These are phyloP conservation scores for Saccharomyces kudriavzevii DNA, from an alignment of 805 yeast species.

Conservation along the genomic window DNA sequence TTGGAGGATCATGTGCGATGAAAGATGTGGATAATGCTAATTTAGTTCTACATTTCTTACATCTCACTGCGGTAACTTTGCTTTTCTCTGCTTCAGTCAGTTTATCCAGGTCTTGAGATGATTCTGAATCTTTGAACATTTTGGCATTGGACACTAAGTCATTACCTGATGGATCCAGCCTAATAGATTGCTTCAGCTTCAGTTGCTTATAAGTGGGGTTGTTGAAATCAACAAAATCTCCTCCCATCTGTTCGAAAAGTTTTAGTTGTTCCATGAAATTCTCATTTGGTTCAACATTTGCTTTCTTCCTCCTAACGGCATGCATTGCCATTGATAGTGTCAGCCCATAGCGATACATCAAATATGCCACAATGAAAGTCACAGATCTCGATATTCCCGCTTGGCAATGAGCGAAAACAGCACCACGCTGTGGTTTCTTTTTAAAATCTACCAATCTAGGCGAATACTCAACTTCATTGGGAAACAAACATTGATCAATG, in stretches of 20 bases:
- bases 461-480: conserved; percentile 30
- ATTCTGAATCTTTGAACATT: conserved; percentile 26
- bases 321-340: conserved; percentile 55
- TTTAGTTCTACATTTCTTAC: conserved; percentile 72
- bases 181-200: conserved; percentile 32
- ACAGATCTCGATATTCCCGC: conserved; percentile 93
- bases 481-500: conserved; percentile 56
- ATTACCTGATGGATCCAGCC: conserved; percentile 37
- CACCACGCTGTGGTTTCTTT: conserved; percentile 35
- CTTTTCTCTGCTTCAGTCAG: conserved; percentile 22
- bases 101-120: conserved; percentile 20
- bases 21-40: conserved; percentile 59
- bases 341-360: conserved; percentile 69
- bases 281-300: conserved; percentile 59
- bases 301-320: conserved; percentile 62
- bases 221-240: conserved; percentile 23
- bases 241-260: conserved; percentile 45
- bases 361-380: conserved; percentile 77
- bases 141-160: conserved; percentile 25
- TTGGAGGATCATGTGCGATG: conserved; percentile 61
- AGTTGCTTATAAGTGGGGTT: conserved; percentile 37
- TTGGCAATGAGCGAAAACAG: conserved; percentile 65
- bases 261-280: conserved; percentile 67
- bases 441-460: conserved; percentile 26
- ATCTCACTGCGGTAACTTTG: conserved; percentile 43